phyloP scores from a whole-genome alignment of 768 basidiomycete species.

The Auricularia sp. region DNA sequence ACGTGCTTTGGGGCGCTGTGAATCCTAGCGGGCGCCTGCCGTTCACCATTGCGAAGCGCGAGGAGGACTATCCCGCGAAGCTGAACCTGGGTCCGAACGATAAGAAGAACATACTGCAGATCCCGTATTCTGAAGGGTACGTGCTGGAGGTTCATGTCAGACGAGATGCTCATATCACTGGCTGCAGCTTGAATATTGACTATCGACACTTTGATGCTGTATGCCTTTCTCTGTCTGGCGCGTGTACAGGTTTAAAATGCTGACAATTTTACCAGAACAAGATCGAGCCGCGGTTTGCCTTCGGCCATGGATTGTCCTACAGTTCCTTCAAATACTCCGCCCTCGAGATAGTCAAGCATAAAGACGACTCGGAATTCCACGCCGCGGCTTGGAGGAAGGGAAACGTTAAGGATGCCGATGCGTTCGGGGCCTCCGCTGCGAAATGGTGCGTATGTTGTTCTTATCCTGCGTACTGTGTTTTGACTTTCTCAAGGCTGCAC shows the following conservation, averaged over 20 bases:
- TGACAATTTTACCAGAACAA: constrained; percentile 29
- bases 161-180: too few relatives aligned
- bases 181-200: neutral
- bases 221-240: too few relatives aligned
- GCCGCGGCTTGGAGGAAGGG: neutral
- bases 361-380: constrained; percentile 15
- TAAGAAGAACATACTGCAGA: constrained; percentile 21
- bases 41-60: constrained; percentile 65
- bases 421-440: neutral
- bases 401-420: neutral
- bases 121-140: constrained; percentile 50
- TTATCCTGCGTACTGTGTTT: neutral
- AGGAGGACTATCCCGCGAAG: constrained; percentile 48
- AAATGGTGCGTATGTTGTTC: neutral
- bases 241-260: too few relatives aligned
- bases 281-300: constrained; percentile 41
- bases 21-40: constrained; percentile 65
- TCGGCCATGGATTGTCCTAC: constrained; percentile 86
- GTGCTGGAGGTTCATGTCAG: neutral
- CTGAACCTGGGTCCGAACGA: constrained; percentile 26
- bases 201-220: constrained; percentile 48
- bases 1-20: constrained; percentile 58
- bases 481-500: constrained; percentile 40
- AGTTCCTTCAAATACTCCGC: constrained; percentile 65
- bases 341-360: constrained; percentile 31